phyloP scores from a whole-genome alignment of 1,139 yeast genomes.

The Diutina neorugosa region DNA sequence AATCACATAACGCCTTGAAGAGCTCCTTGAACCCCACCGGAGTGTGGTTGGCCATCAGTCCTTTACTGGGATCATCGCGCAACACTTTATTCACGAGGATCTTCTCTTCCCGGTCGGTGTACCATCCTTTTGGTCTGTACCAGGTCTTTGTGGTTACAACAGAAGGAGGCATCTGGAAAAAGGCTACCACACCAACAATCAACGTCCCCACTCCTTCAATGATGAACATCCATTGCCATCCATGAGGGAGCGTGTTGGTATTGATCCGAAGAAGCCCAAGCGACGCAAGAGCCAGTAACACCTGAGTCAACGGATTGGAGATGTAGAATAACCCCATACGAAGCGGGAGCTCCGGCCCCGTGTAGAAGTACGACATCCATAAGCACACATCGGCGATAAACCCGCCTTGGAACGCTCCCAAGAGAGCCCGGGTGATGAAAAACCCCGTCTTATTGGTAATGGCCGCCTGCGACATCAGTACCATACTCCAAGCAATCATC shows the following conservation, averaged over 20 bases:
- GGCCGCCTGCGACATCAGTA: not conserved
- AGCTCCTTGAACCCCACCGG: slow-evolving; percentile 20
- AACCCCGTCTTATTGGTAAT: slow-evolving; percentile 1
- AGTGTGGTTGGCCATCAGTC: slow-evolving; percentile 57
- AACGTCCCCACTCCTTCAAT: slow-evolving; percentile 53
- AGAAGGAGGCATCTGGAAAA: slow-evolving; percentile 49
- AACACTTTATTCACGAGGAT: slow-evolving; percentile 51
- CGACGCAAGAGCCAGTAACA: not conserved
- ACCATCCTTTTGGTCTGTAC: slow-evolving; percentile 49
- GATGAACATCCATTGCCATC: slow-evolving; percentile 45
- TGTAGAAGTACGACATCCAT: slow-evolving; percentile 2
- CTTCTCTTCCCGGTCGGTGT: slow-evolving; percentile 46
- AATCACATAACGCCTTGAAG: slow-evolving; percentile 32
- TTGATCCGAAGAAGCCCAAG: not conserved
- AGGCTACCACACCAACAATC: slow-evolving; percentile 38
- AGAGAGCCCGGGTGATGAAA: not conserved
- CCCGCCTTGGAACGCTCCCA: slow-evolving; percentile 2
- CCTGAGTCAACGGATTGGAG: not conserved
- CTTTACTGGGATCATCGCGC: slow-evolving; percentile 59
- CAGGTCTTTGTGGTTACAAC: slow-evolving; percentile 42
- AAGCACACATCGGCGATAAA: slow-evolving; percentile 3
- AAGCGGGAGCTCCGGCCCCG: not conserved
- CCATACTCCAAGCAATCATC: slow-evolving; percentile 1
- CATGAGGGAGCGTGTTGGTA: slow-evolving; percentile 3
- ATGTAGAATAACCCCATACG: not conserved